Evolutionary conservation across 768 basidiomycete species (phyloP).

Genomic region (Pulveroboletus sp.): DNA sequence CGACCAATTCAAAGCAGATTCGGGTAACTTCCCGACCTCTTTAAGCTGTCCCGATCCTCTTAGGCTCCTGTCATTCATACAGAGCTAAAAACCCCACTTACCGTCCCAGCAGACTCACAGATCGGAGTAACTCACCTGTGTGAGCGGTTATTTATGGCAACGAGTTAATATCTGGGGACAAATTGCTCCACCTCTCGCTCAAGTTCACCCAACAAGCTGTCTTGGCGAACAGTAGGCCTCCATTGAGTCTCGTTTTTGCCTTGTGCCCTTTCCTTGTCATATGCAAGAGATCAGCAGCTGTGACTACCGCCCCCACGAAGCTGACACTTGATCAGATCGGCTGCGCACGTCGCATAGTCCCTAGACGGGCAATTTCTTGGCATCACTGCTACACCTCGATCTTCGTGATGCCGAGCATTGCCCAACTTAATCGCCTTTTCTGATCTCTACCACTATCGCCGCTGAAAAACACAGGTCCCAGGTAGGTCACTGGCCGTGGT

Average conservation of each 20-base stretch:
- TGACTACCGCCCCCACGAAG: background rate
- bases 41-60: background rate
- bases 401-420: background rate
- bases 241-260: background rate
- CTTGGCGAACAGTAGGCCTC: background rate
- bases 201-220: background rate
- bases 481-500: background rate
- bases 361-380: background rate
- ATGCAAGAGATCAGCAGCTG: background rate
- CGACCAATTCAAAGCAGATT: background rate
- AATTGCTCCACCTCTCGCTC: background rate
- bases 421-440: background rate
- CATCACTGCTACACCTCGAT: background rate
- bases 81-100: background rate
- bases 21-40: background rate
- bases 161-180: background rate
- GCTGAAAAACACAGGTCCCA: background rate
- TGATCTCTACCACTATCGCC: background rate
- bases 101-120: background rate
- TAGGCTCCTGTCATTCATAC: background rate
- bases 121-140: no score
- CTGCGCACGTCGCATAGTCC: no score
- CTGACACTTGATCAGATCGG: background rate
- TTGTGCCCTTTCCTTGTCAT: background rate
- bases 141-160: no score